Evolutionary conservation across 306 rosid species (phyloP), one percentile per base, ranked within the genome.

Genomic region (Herpetospermum pedunculosum): DNA sequence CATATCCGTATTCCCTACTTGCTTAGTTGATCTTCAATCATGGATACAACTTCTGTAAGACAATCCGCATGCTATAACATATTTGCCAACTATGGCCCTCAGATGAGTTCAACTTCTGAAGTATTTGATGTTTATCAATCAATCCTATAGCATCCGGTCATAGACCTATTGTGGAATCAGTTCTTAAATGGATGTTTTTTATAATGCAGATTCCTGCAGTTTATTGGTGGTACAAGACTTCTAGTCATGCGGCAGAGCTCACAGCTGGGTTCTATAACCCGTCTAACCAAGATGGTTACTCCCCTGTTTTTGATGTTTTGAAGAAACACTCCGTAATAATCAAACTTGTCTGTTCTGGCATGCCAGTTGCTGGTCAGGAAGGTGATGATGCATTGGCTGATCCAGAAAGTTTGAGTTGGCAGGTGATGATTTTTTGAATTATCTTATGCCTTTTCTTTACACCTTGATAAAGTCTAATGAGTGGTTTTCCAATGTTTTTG

Each of bases 221-320:
- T 75, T 85, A 89, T 80, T 94, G 97, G 99, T 94, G 97, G 95
- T 94, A 94, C 78, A 91, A 84, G 84, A 89, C 92, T 75, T 73
- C 92, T 34, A 91, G 99, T 76, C 99, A 94, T 78, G 97, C 96
- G 3, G 96, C 99, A 6, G 99, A 94, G 85, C 79, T 94, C 82
- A 94, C 97, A 37, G 88, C 99, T 46, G 99, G 99, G 81, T 94
- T 88, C 80, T 89, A 89, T 85, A 94, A 94, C 77, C 92, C 99
- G 5, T 84, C 89, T 46, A 89, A 94, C 83, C 97, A 87, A 83
- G 92, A 94, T 89, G 99, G 99, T 23, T 94, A 91, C 74, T 84
- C 92, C 76, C 88, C 95, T 10, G 81, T 94, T 77, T 89, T 94
- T 77, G 97, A 89, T 80, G 86, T 91, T 84, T 84, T 94, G 77